Conservation (phyloP, 768 basidiomycete genomes). For the Suillus lakei region DNA sequence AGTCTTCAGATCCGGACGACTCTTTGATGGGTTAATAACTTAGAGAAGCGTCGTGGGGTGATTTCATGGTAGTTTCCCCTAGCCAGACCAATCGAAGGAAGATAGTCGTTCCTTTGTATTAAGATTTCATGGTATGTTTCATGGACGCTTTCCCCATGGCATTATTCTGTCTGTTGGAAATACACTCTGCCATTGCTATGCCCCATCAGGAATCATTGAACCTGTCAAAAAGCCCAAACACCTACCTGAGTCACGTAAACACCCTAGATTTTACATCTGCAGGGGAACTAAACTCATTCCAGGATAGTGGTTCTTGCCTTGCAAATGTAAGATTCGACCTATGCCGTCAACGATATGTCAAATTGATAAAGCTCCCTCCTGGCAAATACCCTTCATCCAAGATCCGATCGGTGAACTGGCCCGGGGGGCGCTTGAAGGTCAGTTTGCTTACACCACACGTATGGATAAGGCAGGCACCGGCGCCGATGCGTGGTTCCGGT, state of each 20-base stretch:
- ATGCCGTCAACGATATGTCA: background rate
- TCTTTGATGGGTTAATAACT: background rate
- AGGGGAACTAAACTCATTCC: background rate
- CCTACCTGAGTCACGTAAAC: background rate
- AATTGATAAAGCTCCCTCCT: background rate
- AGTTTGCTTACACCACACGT: background rate
- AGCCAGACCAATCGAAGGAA: background rate
- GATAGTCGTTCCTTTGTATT: background rate
- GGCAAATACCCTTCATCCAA: background rate
- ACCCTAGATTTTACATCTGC: background rate
- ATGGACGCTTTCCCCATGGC: background rate
- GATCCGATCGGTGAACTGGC: conserved; percentile 1
- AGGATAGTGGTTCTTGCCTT: background rate
- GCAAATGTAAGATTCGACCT: background rate
- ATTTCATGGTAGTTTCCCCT: background rate
- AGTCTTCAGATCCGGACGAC: background rate
- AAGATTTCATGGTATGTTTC: background rate
- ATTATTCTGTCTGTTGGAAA: background rate
- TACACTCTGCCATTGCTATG: background rate
- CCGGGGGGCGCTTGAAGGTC: background rate
- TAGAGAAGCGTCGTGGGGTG: background rate
- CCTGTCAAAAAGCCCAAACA: background rate
- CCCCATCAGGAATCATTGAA: background rate
- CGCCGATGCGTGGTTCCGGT: background rate
- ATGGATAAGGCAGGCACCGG: background rate